Base-by-base conservation (phyloP, 768 basidiomycete species). In the Lentinula raphanica region DNA sequence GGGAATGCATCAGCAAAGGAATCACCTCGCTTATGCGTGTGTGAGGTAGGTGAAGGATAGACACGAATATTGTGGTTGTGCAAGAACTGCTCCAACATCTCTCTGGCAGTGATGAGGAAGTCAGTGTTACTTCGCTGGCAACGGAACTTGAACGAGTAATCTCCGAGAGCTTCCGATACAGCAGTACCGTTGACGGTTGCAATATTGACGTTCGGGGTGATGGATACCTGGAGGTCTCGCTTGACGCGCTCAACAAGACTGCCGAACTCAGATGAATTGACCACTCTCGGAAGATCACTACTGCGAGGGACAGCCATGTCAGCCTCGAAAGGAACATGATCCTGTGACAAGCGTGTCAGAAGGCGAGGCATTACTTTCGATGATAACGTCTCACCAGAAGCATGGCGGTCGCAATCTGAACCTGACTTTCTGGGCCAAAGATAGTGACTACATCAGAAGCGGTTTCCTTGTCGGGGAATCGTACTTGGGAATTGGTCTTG, bases 381-480 rank as follows among this genome's bases (percentile, higher is more conserved):
- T 27, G n/a, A 36, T 32, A 17, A n/a, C 9, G 12, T 73, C 87
- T 38, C 68, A 94, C 92, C 72, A 98, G 75, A 57, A 98, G 77
- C 94, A 97, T 97, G 6, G 95, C 89, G 27, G 91, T 92, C 23
- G 96, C 94, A 64, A 98, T 97, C 69, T 95, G 93, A 12, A 97
- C 92, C 69, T 98, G 96, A 61, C 87, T 92, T 71, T 98, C 95
- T 12, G 96, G 96, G 2, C 96, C 96, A 69, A 93, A 98, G 64
- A 98, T 92, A n/a, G 85, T 88, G 42, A 98, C 92, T 17, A 94
- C 81, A 68, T 99, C 96, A 56, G 92, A 90, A n/a, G 94, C 93
- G 1, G 83, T 85, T 72, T 94, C 93, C 71, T 94, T 94, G 73
- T 92, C 92, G 7, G 94, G 94, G 79, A 96, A 95, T 45, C 87